Base-by-base conservation (phyloP, 2,329 filamentous ascomycete genomes). In the Dactylellina cionopaga region DNA sequence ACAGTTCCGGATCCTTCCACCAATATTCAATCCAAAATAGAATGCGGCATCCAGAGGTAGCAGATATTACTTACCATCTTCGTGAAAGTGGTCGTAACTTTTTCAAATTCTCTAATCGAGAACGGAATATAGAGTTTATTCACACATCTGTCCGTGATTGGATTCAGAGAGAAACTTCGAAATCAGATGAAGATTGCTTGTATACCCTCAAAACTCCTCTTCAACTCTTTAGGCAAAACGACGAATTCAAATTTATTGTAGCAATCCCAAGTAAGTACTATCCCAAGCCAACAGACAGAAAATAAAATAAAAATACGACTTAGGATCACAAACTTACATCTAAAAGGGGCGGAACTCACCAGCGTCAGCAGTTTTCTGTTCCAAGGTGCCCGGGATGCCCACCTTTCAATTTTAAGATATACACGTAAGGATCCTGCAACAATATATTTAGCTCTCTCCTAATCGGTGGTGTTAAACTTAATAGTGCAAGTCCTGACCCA, bases 101-200 rank as follows among this genome's bases (percentile, higher is more conserved):
- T 47, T 63, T 63, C 46, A 63, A 63, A 25, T 52, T 63, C 25
- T 39, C 44, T 1, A 52, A 63, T 15, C 24, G 52, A 9, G 47
- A 52, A 5, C 58, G 11, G 9, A 41, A 25, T 13, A 52, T 63
- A 2, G 46, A 39, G 5, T 25, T 63, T 10, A 63, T 63, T 43
- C 58, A 63, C 10, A 63, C 47, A 41, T 63, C 58, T 13, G 58
- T 63, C 3, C 58, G 58, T 19, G 58, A 63, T 17, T 63, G 58
- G 58, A 51, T 52, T 31, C 44, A 63, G 13, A 52, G 10, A 11
- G 39, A 51, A 15, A 51, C 58, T 4, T 19, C 17, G 41, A 43
- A 52, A 17, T n/a, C 46, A 13, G 46, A 47, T 2, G 4, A 63
- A 11, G 7, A 9, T 22, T 13, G 43, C 25, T 13, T 31, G 31